Percentiles rank a stretch among this genome's conserved stretches.
Evolutionary conservation across 208 protist genomes (phyloP).

Genomic region (Trypanosoma vivax): DNA sequence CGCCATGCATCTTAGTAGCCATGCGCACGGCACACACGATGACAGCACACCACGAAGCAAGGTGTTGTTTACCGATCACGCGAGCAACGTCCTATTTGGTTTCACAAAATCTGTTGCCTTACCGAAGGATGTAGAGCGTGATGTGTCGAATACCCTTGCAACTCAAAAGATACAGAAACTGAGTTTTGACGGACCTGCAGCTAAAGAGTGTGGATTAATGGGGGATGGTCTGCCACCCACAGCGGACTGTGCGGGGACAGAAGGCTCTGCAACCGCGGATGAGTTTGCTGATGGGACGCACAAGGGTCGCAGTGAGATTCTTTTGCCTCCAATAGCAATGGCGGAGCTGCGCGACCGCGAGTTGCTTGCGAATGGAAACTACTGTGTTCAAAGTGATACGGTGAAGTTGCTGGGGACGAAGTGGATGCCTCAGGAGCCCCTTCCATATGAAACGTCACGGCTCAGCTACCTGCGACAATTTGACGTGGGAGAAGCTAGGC

Average conservation of each 20-base stretch:
- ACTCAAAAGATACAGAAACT: too few species aligned
- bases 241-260: too few species aligned
- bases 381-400: neutral
- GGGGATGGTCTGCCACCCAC: too few species aligned
- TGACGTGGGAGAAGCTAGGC: slow-evolving; percentile 2
- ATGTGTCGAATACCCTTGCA: too few species aligned
- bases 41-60: neutral
- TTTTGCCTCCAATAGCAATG: slow-evolving; percentile 12
- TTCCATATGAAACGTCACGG: slow-evolving; percentile 24
- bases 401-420: neutral
- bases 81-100: slow-evolving; percentile 6
- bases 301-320: neutral
- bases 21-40: neutral
- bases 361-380: neutral
- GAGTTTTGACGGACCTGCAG: too few species aligned
- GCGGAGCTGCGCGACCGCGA: slow-evolving; percentile 6
- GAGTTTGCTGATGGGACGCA: too few species aligned
- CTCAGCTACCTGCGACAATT: slow-evolving; percentile 11
- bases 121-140: neutral
- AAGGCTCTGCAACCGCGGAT: too few species aligned
- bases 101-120: neutral
- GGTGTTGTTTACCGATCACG: slow-evolving; percentile 15
- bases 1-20: too few species aligned
- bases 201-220: too few species aligned
- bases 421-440: slow-evolving; percentile 4